Evolutionary conservation across 805 yeast species (phyloP), one percentile per base, ranked within the genome.

Genomic region (Lipomyces anomalus): DNA sequence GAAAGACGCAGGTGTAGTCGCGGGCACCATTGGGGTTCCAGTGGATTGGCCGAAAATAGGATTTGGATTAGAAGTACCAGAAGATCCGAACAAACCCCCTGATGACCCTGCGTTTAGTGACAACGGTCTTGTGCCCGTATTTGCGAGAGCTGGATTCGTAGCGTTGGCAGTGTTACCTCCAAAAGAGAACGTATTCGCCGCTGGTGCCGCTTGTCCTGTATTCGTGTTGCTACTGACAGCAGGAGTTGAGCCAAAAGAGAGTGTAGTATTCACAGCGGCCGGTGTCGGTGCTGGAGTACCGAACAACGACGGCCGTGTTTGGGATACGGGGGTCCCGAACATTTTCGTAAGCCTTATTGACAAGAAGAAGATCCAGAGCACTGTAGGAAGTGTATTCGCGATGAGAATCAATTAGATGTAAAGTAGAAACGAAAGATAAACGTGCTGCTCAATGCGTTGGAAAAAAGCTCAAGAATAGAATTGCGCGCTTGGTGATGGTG

Each of bases 231-330:
- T 9, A 9, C 11, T 9, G 30, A 26, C 9, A 13, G 11, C 30
- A 13, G 11, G 11, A 33, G 4, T n/a, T 6, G 40, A n/a, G 21
- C 48, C 44, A 22, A 44, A 44, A 6, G 18, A 28, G 22, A 22
- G 23, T 24, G 47, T 35, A n/a, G n/a, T n/a, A n/a, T n/a, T n/a
- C n/a, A n/a, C n/a, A 26, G 30, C 13, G 20, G 45, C 38, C 4
- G 51, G 35, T 5, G 46, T 35, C 23, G 41, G 35, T 23, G 44
- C 47, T 3, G 42, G 21, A 23, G 47, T 26, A 29, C 52, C 44
- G 26, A 47, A 47, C 26, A 40, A 33, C 35, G 41, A 30, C 32
- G 50, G 37, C 28, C 30, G 30, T n/a, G n/a, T n/a, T 13, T 26
- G 30, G 9, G 30, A 13, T 26, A 13, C 30, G 11, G 30, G 30